Evolutionary conservation across 768 basidiomycete species (phyloP), one percentile per base, ranked within the genome.

Genomic region (Amylocystis lapponica): DNA sequence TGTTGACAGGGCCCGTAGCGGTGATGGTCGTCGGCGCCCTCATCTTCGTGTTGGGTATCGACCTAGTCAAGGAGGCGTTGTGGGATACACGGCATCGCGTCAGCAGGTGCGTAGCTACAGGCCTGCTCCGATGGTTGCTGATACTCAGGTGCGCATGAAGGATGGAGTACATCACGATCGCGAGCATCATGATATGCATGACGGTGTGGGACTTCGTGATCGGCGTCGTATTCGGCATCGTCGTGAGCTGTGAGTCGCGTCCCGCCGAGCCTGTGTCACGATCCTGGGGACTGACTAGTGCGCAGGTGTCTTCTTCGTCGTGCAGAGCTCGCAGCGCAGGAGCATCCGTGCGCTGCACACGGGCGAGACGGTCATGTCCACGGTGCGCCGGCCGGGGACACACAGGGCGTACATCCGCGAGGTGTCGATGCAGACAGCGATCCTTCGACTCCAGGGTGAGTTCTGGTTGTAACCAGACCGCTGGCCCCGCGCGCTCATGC

Each of bases 31-130:
- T 97, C 12, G 83, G 84, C 1, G 83, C 91, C 2, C 70, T 99
- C 43, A 97, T 98, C 49, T 94, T 92, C 52, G 92, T 96, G 8
- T 74, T 98, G 26, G 96, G 94, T 0, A 77, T 97, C 39, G 95
- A 98, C 52, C 79, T 99, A 29, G 79, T 91, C 30, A 95, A 94
- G 56, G 95, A 97, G 63, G 94, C 96, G 0, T 60, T 97, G 8
- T 98, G 94, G 94, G 95, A 99, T 65, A 94, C 94, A 9, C 70
- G 90, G 35, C 77, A 88, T 64, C 81, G 93, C 13, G 90, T 90
- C 17, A 92, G 81, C 71, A 69, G 74, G 74, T 86, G 61, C 48
- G 76, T 67, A 35, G 8, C 14, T 11, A 19, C 10, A 11, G 22
- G 19, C 14, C 6, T 36, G 7, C 22, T 48, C 38, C 12, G 14